A percentile compares a stretch with the other conserved stretches of the same genome.
Evolutionary conservation across 345 rosid species (phyloP).

Genomic region (Hibiscus syriacus): DNA sequence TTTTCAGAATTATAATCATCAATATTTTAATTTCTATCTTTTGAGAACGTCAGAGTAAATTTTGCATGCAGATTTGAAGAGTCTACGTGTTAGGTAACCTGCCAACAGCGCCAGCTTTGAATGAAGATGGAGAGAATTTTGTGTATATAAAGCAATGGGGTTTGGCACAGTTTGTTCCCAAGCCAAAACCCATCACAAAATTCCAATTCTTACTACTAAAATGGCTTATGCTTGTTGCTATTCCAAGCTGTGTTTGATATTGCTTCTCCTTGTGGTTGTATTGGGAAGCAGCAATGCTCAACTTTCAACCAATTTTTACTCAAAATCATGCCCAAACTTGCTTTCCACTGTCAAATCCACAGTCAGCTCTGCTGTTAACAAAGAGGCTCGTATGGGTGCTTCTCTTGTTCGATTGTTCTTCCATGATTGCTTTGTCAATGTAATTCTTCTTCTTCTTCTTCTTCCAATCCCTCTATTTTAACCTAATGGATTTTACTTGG

Average conservation of each 20-base stretch:
- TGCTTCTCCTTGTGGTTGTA: no score
- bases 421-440: slow-evolving; percentile 94
- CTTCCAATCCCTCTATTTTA: no score
- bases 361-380: slow-evolving; percentile 43
- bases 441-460: slow-evolving; percentile 17
- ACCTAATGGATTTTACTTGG: no score
- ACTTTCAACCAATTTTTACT: no score
- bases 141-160: slow-evolving; percentile 42
- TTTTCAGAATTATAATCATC: no score
- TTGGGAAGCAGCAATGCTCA: no score
- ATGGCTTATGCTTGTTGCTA: slow-evolving; percentile 27
- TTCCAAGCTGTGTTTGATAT: slow-evolving; percentile 13
- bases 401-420: slow-evolving; percentile 77
- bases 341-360: slow-evolving; percentile 38
- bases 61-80: slow-evolving; percentile 18
- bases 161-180: slow-evolving; percentile 7
- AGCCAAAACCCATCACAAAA: background rate
- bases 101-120: background rate
- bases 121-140: slow-evolving; percentile 1
- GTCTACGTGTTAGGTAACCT: slow-evolving; percentile 69
- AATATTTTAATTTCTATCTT: no score
- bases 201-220: background rate
- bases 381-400: slow-evolving; percentile 52
- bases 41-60: background rate
- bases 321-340: slow-evolving; percentile 65